Conservation (phyloP, 2,329 filamentous ascomycete species). For the Coleophoma crateriformis region DNA sequence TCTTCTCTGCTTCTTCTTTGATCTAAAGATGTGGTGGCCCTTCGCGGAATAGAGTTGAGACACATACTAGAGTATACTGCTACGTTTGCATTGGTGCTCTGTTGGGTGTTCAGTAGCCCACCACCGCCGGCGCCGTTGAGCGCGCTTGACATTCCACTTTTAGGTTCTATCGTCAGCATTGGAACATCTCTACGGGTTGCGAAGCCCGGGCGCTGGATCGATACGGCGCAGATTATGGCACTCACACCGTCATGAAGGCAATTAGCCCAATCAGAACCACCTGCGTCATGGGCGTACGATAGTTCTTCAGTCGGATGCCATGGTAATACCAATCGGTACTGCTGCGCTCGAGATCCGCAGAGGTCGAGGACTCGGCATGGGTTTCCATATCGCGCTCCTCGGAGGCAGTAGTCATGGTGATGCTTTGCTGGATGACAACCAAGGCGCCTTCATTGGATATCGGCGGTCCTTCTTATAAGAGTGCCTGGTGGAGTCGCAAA, state of each 20-base stretch:
- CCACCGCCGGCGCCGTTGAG: constrained; percentile 1
- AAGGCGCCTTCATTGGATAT: too few relatives aligned
- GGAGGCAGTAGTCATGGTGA: background rate
- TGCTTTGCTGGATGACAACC: too few relatives aligned
- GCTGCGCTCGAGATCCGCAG: background rate
- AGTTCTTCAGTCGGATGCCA: constrained; percentile 2
- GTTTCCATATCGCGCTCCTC: background rate
- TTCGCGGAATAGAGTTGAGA: background rate
- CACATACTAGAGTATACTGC: constrained; percentile 6
- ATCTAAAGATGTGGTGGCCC: background rate
- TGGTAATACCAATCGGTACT: constrained; percentile 1
- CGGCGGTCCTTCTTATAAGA: too few relatives aligned
- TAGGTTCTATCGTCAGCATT: background rate
- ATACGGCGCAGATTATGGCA: background rate
- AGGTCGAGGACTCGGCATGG: background rate
- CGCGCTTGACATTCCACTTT: constrained; percentile 1
- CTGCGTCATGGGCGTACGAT: constrained; percentile 4
- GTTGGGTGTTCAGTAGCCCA: constrained; percentile 1
- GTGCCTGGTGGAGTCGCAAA: too few relatives aligned
- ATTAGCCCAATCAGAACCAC: constrained; percentile 5
- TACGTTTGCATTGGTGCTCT: constrained; percentile 5
- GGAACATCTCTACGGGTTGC: too few relatives aligned
- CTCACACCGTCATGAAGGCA: constrained; percentile 6
- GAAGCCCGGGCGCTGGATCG: too few relatives aligned
- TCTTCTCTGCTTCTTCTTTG: background rate